Percentiles rank a stretch among this genome's conserved stretches.
Conservation (phyloP, 257 asterid genomes). For the Solanum ossicruentum region DNA sequence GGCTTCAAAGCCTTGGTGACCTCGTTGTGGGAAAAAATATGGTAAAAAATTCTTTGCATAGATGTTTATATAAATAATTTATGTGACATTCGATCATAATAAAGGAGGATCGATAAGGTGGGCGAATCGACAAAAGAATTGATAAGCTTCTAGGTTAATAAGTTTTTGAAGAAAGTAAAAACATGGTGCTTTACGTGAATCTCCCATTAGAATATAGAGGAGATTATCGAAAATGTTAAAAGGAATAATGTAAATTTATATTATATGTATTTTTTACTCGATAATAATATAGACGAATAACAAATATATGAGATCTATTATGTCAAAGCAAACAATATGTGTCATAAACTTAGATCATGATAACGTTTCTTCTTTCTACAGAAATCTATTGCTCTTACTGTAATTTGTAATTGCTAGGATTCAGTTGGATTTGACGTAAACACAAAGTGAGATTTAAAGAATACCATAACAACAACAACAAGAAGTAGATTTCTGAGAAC, state of each 20-base stretch:
- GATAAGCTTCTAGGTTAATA: neutral
- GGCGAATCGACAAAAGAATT: neutral
- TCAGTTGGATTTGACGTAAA: too few species aligned
- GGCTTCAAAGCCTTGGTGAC: neutral
- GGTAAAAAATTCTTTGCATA: neutral
- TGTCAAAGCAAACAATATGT: neutral
- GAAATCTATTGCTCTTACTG: neutral
- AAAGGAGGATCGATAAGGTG: neutral
- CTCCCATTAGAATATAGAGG: fast-evolving
- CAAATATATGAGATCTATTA: neutral
- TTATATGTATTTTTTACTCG: neutral
- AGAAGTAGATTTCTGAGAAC: neutral
- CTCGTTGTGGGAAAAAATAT: neutral
- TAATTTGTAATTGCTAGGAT: neutral
- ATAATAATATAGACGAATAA: neutral
- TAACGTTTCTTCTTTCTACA: too few species aligned
- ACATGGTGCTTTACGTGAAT: neutral
- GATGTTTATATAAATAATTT: neutral
- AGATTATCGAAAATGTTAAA: neutral
- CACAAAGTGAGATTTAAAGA: neutral
- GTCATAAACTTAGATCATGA: neutral
- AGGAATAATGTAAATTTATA: neutral
- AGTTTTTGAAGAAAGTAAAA: neutral
- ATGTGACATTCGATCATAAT: neutral
- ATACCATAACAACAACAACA: neutral